Evolutionary conservation across 306 rosid species (phyloP).

Genomic region (Bauhinia variegata): DNA sequence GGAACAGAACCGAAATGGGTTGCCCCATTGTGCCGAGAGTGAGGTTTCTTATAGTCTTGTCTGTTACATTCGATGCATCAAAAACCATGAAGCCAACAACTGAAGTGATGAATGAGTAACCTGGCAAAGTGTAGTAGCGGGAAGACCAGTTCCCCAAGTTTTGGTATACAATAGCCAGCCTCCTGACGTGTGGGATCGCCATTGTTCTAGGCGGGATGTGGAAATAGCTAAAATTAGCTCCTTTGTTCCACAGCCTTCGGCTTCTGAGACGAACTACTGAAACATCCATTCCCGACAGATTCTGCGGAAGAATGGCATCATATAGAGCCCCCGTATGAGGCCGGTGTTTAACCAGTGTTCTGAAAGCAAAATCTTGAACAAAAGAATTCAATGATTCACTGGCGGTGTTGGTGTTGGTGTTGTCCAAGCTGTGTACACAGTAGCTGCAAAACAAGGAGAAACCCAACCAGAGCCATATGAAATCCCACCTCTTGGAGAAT

Average conservation of each 20-base stretch:
- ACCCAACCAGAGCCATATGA: slow-evolving; percentile 39
- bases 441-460: slow-evolving; percentile 46
- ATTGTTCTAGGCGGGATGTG: slow-evolving; percentile 70
- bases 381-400: slow-evolving; percentile 56
- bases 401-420: slow-evolving; percentile 7
- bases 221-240: slow-evolving; percentile 71
- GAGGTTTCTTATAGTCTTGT: slow-evolving; percentile 47
- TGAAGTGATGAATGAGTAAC: slow-evolving; percentile 65
- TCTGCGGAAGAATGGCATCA: slow-evolving; percentile 57
- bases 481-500: slow-evolving; percentile 45
- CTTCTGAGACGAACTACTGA: slow-evolving; percentile 71
- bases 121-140: slow-evolving; percentile 54
- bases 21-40: slow-evolving; percentile 60
- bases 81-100: slow-evolving; percentile 80
- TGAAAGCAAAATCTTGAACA: slow-evolving; percentile 62
- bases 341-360: slow-evolving; percentile 47
- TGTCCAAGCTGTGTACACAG: slow-evolving; percentile 45
- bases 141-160: slow-evolving; percentile 79
- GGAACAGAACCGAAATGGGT: slow-evolving; percentile 61
- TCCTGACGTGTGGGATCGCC: slow-evolving; percentile 72
- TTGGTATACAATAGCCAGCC: slow-evolving; percentile 73
- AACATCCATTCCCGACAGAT: slow-evolving; percentile 73
- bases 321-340: slow-evolving; percentile 73
- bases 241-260: slow-evolving; percentile 68
- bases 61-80: slow-evolving; percentile 68